These are phyloP conservation scores for Populus hybrid DNA, from an alignment of 441 rosid genomes.

Conservation along the genomic window DNA sequence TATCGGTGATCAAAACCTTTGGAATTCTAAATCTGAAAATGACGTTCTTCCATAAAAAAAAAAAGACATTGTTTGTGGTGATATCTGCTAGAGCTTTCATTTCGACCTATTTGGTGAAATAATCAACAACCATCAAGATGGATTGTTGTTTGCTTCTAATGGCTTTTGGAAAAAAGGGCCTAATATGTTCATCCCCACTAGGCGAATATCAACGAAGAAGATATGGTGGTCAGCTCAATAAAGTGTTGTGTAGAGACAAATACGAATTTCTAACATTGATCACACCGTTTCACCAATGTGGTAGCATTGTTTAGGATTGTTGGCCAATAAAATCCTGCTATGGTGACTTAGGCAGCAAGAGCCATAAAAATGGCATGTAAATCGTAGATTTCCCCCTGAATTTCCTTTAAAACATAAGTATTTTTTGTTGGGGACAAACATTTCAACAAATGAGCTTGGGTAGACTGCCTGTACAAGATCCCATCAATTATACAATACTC, in stretches of 20 bases:
- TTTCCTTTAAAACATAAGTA: background rate
- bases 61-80: background rate
- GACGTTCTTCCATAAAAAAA: too few species aligned
- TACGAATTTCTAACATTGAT: too few species aligned
- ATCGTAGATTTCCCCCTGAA: fast-evolving
- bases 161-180: background rate
- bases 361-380: background rate
- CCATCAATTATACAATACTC: too few species aligned
- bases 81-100: background rate
- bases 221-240: too few species aligned
- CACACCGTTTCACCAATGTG: too few species aligned
- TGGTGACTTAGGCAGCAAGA: background rate
- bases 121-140: background rate
- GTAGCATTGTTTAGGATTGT: too few species aligned
- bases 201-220: background rate
- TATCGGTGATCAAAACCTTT: too few species aligned
- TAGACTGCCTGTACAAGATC: too few species aligned
- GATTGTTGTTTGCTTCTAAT: background rate
- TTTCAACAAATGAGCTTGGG: background rate
- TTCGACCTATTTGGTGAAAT: background rate
- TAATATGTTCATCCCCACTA: background rate
- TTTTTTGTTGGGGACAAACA: background rate
- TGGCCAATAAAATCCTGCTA: too few species aligned
- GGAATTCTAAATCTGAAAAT: too few species aligned
- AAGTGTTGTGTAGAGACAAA: too few species aligned